Evolutionary conservation across 1,284 basidiomycete genomes (phyloP).

Genomic region (Cryptococcus deneoformans): DNA sequence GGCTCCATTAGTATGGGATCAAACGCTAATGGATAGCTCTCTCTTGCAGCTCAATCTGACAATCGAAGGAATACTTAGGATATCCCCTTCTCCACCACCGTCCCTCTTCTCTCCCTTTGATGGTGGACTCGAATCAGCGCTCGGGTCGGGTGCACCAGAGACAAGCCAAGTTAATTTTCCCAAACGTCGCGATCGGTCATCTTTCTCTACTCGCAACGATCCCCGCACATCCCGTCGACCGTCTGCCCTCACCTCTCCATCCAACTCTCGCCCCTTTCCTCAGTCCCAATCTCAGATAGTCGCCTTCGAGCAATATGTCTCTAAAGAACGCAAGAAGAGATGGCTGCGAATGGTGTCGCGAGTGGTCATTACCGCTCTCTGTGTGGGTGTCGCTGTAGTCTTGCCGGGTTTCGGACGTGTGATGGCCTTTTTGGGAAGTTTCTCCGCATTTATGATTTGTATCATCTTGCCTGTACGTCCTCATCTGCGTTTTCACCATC

Average conservation of each 20-base stretch:
- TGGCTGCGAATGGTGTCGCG: conserved; percentile 30
- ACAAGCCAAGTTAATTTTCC: no score
- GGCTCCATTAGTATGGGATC: background rate
- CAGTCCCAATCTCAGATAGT: background rate
- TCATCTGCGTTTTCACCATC: background rate
- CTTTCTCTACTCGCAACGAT: no score
- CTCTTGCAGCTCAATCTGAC: conserved; percentile 65
- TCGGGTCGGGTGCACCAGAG: no score
- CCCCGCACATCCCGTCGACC: no score
- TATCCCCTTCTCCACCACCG: conserved; percentile 5
- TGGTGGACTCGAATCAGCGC: no score
- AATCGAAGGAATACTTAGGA: conserved; percentile 18
- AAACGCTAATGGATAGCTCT: background rate
- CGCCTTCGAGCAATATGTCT: conserved; percentile 36
- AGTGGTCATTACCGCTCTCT: conserved; percentile 35
- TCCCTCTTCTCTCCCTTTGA: no score
- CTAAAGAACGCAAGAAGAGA: conserved; percentile 24
- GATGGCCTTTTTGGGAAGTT: conserved; percentile 91
- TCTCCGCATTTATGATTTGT: conserved; percentile 78
- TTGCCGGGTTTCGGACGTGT: conserved; percentile 59
- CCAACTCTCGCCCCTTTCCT: background rate
- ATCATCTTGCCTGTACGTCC: conserved; percentile 70
- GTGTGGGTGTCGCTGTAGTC: conserved; percentile 32
- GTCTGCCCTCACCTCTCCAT: no score
- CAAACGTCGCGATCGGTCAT: no score